Conservation (phyloP, 768 basidiomycete genomes). For the Russula vinacea region DNA sequence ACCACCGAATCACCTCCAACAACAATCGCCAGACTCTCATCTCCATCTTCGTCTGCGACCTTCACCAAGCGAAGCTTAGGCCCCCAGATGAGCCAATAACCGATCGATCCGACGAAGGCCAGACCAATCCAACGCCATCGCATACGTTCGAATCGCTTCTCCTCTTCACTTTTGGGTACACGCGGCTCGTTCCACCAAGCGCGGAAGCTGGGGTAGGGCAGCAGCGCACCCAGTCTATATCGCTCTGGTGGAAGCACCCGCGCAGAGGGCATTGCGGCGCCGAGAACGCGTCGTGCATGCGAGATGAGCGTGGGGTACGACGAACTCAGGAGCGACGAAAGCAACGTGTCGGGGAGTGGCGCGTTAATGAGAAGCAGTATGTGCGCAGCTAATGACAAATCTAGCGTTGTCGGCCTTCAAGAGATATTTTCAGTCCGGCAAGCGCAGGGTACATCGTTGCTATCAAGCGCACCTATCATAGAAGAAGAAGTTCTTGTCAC, state of each 20-base stretch:
- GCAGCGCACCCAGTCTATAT: slow-evolving; percentile 38
- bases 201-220: slow-evolving; percentile 23
- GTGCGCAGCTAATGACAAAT: slow-evolving; percentile 66
- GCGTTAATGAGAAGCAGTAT: slow-evolving; percentile 57
- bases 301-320: slow-evolving; percentile 55
- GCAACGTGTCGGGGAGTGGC: slow-evolving; percentile 57
- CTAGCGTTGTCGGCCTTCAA: slow-evolving; percentile 58
- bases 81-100: slow-evolving; percentile 34
- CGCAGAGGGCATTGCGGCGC: slow-evolving; percentile 35
- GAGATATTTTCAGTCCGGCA: slow-evolving; percentile 1
- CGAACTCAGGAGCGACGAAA: slow-evolving; percentile 52
- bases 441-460: background rate
- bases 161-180: slow-evolving; percentile 40
- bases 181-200: slow-evolving; percentile 36
- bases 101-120: slow-evolving; percentile 42
- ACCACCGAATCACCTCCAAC: background rate
- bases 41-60: slow-evolving; percentile 12
- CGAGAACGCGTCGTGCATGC: slow-evolving; percentile 54
- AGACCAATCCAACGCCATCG: slow-evolving; percentile 54
- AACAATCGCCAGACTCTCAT: slow-evolving; percentile 12
- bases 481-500: slow-evolving; percentile 50
- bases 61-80: slow-evolving; percentile 13
- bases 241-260: slow-evolving; percentile 33
- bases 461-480: slow-evolving; percentile 43
- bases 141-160: slow-evolving; percentile 47